phyloP scores from a whole-genome alignment of 1,139 yeast species.

The Torulaspora pretoriensis region DNA sequence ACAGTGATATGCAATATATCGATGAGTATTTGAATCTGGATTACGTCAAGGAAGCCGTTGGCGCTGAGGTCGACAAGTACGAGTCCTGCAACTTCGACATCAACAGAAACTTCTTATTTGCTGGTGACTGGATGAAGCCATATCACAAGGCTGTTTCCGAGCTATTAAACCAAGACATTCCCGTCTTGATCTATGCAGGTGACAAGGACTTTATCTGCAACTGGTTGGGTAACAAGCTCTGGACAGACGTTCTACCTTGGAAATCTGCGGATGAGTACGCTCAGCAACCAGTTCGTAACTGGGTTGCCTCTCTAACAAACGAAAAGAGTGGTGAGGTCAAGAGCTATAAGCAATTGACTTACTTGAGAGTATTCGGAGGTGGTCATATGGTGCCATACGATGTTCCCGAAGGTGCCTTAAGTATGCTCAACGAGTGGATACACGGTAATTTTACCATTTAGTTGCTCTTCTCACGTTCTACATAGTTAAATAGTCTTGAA shows the following conservation, averaged over 20 bases:
- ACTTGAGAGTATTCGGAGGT: conserved; percentile 59
- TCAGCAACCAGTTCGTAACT: conserved; percentile 40
- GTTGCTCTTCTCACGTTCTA: background rate
- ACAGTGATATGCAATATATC: conserved; percentile 63
- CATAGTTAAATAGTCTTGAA: background rate
- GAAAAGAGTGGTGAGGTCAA: conserved; percentile 58
- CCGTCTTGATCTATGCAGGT: conserved; percentile 77
- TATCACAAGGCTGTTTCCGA: conserved; percentile 59
- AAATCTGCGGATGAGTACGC: conserved; percentile 51
- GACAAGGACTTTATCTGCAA: conserved; percentile 83
- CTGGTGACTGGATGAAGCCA: conserved; percentile 92
- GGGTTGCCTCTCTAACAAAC: conserved; percentile 39
- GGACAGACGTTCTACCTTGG: conserved; percentile 71
- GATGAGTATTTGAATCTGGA: conserved; percentile 66
- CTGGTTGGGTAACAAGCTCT: conserved; percentile 84
- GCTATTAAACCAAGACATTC: conserved; percentile 54
- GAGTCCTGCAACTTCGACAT: conserved; percentile 83
- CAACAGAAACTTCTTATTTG: conserved; percentile 75
- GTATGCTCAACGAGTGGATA: conserved; percentile 78
- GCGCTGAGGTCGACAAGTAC: conserved; percentile 84
- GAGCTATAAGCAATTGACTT: conserved; percentile 52
- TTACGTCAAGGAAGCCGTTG: conserved; percentile 71
- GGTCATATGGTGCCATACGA: conserved; percentile 81
- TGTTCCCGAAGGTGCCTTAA: conserved; percentile 70
- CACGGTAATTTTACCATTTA: conserved; percentile 43